Evolutionary conservation across 192 early-diverging fungal species (phyloP).

Genomic region (Powellomyces hirtus): DNA sequence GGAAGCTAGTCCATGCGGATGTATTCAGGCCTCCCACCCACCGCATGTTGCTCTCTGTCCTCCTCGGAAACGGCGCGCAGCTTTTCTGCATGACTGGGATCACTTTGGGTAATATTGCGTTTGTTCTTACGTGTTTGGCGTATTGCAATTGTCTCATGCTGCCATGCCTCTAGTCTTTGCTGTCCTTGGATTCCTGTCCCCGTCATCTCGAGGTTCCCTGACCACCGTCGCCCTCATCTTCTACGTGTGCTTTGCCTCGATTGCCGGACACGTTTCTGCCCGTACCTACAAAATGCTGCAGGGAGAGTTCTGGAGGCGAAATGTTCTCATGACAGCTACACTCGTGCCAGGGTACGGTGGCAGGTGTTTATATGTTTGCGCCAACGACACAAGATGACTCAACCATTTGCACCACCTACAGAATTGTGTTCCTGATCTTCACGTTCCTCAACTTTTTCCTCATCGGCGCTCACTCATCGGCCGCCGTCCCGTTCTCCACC

Average conservation of each 20-base stretch:
- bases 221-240: conserved; percentile 87
- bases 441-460: conserved; percentile 81
- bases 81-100: conserved; percentile 49
- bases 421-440: conserved; percentile 57
- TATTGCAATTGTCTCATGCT: not conserved
- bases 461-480: conserved; percentile 78
- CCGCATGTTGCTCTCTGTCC: conserved; percentile 51
- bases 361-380: no score
- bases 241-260: conserved; percentile 81
- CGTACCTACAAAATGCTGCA: conserved; percentile 89
- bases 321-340: conserved; percentile 78
- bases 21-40: conserved; percentile 56
- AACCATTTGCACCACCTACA: not conserved
- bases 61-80: conserved; percentile 60
- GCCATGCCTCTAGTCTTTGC: conserved; percentile 82
- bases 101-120: conserved; percentile 52
- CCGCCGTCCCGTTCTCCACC: conserved; percentile 88
- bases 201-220: conserved; percentile 78
- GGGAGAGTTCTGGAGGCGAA: conserved; percentile 82
- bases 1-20: conserved; percentile 66
- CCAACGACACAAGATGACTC: no score
- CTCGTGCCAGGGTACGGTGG: conserved; percentile 74
- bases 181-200: conserved; percentile 91
- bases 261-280: conserved; percentile 85
- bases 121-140: no score